phyloP scores from a whole-genome alignment of 495 filamentous ascomycete genomes.

The Glarea lozoyensis region DNA sequence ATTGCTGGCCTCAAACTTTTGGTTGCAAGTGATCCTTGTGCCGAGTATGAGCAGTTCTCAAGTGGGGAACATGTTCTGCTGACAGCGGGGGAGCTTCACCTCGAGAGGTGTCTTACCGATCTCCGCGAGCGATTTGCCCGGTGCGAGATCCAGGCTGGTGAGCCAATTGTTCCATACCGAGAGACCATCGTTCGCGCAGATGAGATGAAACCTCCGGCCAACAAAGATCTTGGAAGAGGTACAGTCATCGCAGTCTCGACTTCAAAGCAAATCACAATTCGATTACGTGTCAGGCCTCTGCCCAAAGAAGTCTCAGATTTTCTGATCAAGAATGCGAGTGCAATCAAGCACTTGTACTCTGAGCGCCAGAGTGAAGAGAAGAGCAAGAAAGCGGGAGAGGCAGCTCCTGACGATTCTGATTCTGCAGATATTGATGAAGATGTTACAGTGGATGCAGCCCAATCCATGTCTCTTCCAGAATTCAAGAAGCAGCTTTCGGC shows the following conservation, averaged over 20 bases:
- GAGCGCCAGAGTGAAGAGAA: conserved; percentile 44
- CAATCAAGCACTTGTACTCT: conserved; percentile 72
- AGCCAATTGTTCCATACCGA: conserved; percentile 90
- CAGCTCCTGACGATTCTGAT: conserved; percentile 23
- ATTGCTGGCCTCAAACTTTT: conserved; percentile 78
- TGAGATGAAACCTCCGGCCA: conserved; percentile 85
- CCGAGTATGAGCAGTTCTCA: conserved; percentile 85
- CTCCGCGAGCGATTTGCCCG: conserved; percentile 85
- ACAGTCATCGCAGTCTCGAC: conserved; percentile 63
- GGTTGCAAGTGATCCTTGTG: conserved; percentile 92
- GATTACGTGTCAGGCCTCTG: conserved; percentile 71
- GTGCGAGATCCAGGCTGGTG: conserved; percentile 90
- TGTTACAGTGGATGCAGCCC: conserved; percentile 36
- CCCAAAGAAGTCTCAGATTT: conserved; percentile 77
- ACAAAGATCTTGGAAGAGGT: conserved; percentile 82
- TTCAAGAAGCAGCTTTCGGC: conserved; percentile 64
- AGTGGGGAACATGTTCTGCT: conserved; percentile 93
- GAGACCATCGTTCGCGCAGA: conserved; percentile 80
- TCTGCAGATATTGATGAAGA: conserved; percentile 43
- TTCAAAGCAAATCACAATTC: conserved; percentile 76
- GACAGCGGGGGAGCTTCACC: conserved; percentile 88
- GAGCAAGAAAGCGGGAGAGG: conserved; percentile 22
- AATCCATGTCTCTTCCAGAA: conserved; percentile 57
- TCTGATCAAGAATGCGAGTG: conserved; percentile 64
- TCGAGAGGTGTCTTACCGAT: conserved; percentile 92